A percentile compares a stretch with the other conserved stretches of the same genome.
Evolutionary conservation across 129 eudicot genomes (phyloP).

Genomic region (Solidago caesia): DNA sequence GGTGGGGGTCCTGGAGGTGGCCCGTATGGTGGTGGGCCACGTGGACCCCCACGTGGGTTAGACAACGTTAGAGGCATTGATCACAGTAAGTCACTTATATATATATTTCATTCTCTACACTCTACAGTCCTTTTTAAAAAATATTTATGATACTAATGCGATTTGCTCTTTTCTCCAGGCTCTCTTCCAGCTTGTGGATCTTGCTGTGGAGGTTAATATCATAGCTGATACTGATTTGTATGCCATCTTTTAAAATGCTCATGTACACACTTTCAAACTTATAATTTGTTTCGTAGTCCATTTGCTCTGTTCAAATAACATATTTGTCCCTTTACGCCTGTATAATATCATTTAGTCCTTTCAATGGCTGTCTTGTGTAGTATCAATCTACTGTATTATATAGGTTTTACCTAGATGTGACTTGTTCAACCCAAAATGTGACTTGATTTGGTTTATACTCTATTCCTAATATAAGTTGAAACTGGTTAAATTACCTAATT

Average conservation of each 20-base stretch:
- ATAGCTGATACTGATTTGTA: background rate
- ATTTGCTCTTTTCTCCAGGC: conserved; percentile 34
- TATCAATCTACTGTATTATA: background rate
- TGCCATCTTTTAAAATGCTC: background rate
- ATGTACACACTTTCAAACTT: background rate
- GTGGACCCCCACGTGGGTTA: conserved; percentile 62
- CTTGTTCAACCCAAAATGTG: background rate
- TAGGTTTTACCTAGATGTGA: background rate
- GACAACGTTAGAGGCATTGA: conserved; percentile 73
- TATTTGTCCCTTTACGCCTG: background rate
- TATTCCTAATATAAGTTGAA: background rate
- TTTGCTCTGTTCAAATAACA: background rate
- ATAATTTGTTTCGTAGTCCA: conserved; percentile 11
- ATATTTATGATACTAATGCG: background rate
- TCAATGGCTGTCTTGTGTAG: background rate
- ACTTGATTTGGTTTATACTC: background rate
- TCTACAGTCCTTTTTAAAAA: background rate
- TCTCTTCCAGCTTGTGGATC: conserved; percentile 94
- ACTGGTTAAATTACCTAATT: too few relatives aligned
- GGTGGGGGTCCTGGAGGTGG: conserved; percentile 91
- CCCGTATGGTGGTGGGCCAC: conserved; percentile 78
- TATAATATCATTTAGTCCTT: background rate
- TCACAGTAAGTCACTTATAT: conserved; percentile 60
- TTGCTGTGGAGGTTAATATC: conserved; percentile 63
- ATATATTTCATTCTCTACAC: background rate